Evolutionary conservation across 179 eudicot genomes (phyloP).

Genomic region (Sideroxylon spinosum): DNA sequence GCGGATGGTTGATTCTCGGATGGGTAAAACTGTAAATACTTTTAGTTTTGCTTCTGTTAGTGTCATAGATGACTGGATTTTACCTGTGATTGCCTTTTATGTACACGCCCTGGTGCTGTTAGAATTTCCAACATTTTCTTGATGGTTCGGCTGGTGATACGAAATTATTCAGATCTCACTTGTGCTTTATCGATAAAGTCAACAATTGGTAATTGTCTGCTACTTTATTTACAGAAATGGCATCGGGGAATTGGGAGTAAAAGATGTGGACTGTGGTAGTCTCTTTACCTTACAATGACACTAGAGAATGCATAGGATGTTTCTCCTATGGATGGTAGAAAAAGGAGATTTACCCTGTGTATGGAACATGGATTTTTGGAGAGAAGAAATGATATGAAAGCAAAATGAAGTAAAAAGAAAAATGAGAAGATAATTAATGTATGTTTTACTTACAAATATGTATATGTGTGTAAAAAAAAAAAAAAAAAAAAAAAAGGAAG

Average conservation of each 20-base stretch:
- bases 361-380: neutral
- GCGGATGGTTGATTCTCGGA: neutral
- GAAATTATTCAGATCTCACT: neutral
- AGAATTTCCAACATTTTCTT: neutral
- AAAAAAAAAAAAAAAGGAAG: too few relatives aligned
- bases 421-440: too few relatives aligned
- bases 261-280: neutral
- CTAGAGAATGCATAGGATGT: neutral
- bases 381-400: too few relatives aligned
- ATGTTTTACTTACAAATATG: too few relatives aligned
- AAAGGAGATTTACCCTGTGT: too few relatives aligned
- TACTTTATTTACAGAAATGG: too few relatives aligned
- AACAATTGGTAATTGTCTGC: neutral
- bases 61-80: neutral
- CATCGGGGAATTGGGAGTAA: too few relatives aligned
- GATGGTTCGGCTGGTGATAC: neutral
- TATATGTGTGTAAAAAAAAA: too few relatives aligned
- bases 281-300: neutral
- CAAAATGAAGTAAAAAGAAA: too few relatives aligned
- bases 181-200: neutral
- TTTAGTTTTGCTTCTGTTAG: neutral
- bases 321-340: neutral
- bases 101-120: too few relatives aligned
- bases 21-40: neutral
- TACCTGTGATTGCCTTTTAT: neutral